Conservation (phyloP, 1,284 basidiomycete species). For the Fomitopsis pinicola region DNA sequence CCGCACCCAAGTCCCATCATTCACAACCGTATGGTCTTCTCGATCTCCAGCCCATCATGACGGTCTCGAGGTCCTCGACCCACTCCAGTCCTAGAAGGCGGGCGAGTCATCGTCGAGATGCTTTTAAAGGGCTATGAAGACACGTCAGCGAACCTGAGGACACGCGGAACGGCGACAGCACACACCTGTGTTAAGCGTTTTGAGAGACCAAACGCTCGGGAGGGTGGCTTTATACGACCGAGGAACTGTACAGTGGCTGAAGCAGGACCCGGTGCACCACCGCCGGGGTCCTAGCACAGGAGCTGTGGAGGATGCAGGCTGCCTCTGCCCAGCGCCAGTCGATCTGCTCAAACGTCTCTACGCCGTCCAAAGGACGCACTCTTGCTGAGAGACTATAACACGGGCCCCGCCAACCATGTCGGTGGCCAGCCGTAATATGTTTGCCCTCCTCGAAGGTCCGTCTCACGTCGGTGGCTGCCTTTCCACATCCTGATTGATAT, state of each 20-base stretch:
- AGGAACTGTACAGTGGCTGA: conserved; percentile 38
- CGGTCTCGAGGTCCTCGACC: conserved; percentile 85
- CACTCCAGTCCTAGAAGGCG: conserved; percentile 66
- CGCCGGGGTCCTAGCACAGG: conserved; percentile 21
- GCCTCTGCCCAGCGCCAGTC: conserved; percentile 19
- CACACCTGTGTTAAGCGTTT: conserved; percentile 65
- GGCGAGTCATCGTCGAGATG: conserved; percentile 81
- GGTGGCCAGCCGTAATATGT: conserved; percentile 82
- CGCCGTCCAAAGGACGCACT: conserved; percentile 23
- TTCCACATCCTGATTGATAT: conserved; percentile 1
- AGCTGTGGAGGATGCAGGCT: conserved; percentile 8
- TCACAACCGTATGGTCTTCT: conserved; percentile 31
- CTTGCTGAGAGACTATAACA: conserved; percentile 41
- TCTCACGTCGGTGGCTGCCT: conserved; percentile 16
- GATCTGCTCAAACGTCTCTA: conserved; percentile 20
- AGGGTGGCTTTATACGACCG: conserved; percentile 20
- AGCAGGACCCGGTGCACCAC: conserved; percentile 22
- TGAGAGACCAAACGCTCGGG: conserved; percentile 3
- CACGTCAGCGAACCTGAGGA: conserved; percentile 8
- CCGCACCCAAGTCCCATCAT: conserved; percentile 86
- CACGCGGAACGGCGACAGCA: conserved; percentile 8
- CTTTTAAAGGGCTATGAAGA: conserved; percentile 61
- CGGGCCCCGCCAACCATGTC: conserved; percentile 75
- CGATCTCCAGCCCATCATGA: conserved; percentile 72
- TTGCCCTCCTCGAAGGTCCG: conserved; percentile 73